Evolutionary conservation across 192 early-diverging fungal species (phyloP).

Genomic region (Martensiomyces pterosporus): DNA sequence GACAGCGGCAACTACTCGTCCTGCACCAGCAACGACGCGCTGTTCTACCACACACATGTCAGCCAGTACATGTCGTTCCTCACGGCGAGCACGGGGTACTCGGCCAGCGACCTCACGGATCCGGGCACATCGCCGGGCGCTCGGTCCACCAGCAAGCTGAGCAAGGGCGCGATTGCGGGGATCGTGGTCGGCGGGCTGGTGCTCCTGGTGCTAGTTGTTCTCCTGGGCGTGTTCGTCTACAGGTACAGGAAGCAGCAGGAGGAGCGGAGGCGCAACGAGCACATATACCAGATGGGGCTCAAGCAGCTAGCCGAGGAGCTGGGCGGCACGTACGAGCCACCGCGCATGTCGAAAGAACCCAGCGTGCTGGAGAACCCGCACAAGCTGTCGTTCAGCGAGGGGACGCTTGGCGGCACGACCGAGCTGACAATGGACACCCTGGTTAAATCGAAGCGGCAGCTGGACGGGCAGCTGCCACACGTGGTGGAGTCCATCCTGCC

Average conservation of each 20-base stretch:
- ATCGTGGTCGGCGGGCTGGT: conserved; percentile 27
- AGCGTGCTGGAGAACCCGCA: no score
- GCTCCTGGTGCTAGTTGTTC: conserved; percentile 16
- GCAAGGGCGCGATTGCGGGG: conserved; percentile 38
- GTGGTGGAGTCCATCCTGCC: conserved; percentile 42
- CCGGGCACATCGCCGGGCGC: conserved; percentile 1
- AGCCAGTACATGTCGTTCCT: conserved; percentile 37
- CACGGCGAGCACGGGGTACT: conserved; percentile 18
- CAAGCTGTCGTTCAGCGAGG: no score
- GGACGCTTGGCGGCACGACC: no score
- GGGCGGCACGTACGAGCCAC: conserved; percentile 44
- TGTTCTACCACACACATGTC: conserved; percentile 32
- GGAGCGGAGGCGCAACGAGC: conserved; percentile 26
- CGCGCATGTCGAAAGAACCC: no score
- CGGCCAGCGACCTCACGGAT: conserved; percentile 29
- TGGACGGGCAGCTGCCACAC: conserved; percentile 30
- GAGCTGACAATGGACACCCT: conserved; percentile 37
- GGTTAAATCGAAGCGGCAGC: conserved; percentile 27
- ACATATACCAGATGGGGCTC: conserved; percentile 40
- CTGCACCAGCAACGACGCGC: conserved; percentile 32
- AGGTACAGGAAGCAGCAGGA: conserved; percentile 16
- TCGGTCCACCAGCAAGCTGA: conserved; percentile 2
- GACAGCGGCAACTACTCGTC: conserved; percentile 19
- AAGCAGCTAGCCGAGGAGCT: conserved; percentile 46
- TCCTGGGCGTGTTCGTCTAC: conserved; percentile 14